Percentiles rank a stretch among this genome's conserved stretches.
phyloP scores from a whole-genome alignment of 2,329 filamentous ascomycete species.

The Trichoderma semiorbis region DNA sequence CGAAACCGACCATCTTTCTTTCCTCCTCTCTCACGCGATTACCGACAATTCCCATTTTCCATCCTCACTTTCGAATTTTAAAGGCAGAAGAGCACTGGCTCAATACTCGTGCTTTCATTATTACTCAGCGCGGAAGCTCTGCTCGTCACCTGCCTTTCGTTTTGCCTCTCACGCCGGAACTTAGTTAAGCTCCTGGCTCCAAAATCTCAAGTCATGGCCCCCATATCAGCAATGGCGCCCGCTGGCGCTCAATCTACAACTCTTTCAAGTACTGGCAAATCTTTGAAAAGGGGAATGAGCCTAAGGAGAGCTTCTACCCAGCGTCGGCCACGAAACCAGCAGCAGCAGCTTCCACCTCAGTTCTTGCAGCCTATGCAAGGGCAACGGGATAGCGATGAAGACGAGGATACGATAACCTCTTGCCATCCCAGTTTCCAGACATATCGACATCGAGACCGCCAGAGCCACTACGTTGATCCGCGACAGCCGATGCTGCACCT shows the following conservation, averaged over 20 bases:
- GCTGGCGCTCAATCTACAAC: neutral
- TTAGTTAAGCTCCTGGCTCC: neutral
- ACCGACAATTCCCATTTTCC: neutral
- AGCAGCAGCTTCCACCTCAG: neutral
- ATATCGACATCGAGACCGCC: conserved; percentile 22
- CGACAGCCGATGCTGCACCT: conserved; percentile 18
- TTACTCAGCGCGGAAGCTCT: neutral
- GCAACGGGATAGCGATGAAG: conserved; percentile 9
- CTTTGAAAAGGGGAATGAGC: neutral
- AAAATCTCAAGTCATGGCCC: neutral
- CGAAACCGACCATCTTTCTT: neutral
- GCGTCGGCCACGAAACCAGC: conserved; percentile 2
- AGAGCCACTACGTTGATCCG: conserved; percentile 24
- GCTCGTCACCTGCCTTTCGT: neutral
- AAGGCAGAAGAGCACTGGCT: neutral
- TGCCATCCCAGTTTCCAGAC: conserved; percentile 14
- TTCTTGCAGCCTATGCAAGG: neutral
- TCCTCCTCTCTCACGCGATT: neutral
- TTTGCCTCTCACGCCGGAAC: neutral
- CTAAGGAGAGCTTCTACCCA: conserved; percentile 10
- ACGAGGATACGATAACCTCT: conserved; percentile 11
- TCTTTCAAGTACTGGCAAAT: neutral
- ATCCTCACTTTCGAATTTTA: neutral
- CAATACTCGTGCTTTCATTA: neutral
- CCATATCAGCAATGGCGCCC: neutral